Conservation (phyloP, 2,329 filamentous ascomycete species). For the Didymellaceae sp. region DNA sequence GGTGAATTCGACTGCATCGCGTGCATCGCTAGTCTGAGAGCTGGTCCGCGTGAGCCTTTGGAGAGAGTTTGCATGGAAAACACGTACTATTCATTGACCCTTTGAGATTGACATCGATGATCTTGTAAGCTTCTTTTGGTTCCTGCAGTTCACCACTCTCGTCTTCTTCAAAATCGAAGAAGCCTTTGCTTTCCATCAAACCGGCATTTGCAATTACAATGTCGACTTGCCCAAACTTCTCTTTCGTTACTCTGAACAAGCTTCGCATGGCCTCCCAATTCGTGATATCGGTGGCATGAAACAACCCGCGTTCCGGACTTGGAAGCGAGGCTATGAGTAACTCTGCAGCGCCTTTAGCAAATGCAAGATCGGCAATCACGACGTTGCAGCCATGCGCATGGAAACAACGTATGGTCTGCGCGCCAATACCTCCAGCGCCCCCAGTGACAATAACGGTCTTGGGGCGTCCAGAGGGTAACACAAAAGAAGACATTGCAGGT, state of each 20-base stretch:
- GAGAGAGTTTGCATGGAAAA: neutral
- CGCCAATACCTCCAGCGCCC: conserved; percentile 52
- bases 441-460: conserved; percentile 53
- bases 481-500: conserved; percentile 1
- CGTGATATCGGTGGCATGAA: conserved; percentile 46
- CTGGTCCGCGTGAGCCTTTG: conserved; percentile 15
- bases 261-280: conserved; percentile 47
- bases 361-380: conserved; percentile 48
- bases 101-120: conserved; percentile 53
- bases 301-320: conserved; percentile 41
- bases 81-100: conserved; percentile 54
- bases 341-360: conserved; percentile 31
- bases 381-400: conserved; percentile 49
- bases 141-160: conserved; percentile 39
- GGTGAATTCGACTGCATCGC: conserved; percentile 43
- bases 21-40: conserved; percentile 36
- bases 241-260: conserved; percentile 43
- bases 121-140: conserved; percentile 28
- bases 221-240: conserved; percentile 47
- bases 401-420: conserved; percentile 48
- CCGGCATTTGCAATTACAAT: conserved; percentile 54
- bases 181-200: conserved; percentile 47
- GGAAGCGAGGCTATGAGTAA: conserved; percentile 37
- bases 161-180: conserved; percentile 43
- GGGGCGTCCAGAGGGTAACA: conserved; percentile 18